Conservation (phyloP, 352 stramenopile species). For the Phytophthora idaei region DNA sequence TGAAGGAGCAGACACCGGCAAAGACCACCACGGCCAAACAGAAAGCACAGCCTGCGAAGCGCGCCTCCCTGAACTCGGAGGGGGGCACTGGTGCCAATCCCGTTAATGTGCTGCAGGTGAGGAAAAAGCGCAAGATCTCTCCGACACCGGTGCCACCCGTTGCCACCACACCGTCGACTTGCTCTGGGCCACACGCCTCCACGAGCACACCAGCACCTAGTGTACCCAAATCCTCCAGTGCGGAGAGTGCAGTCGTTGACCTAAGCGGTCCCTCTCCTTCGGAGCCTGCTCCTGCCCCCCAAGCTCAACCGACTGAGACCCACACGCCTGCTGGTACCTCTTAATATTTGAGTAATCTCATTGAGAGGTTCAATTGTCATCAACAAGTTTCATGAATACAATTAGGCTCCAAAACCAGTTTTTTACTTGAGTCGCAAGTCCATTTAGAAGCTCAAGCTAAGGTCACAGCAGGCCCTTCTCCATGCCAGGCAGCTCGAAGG, state of each 20-base stretch:
- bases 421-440: background rate
- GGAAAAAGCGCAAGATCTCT: slow-evolving; percentile 84
- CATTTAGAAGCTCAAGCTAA: background rate
- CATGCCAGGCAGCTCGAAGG: slow-evolving; percentile 79
- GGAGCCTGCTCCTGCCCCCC: background rate
- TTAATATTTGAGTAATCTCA: slow-evolving; percentile 33
- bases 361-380: slow-evolving; percentile 16
- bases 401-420: slow-evolving; percentile 15
- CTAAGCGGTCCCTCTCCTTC: slow-evolving; percentile 14
- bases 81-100: slow-evolving; percentile 16
- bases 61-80: slow-evolving; percentile 29
- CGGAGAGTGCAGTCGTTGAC: slow-evolving; percentile 12
- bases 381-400: slow-evolving; percentile 29
- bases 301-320: slow-evolving; percentile 7
- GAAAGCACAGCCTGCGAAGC: slow-evolving; percentile 30
- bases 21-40: slow-evolving; percentile 35
- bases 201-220: background rate
- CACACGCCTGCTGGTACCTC: slow-evolving; percentile 25
- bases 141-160: slow-evolving; percentile 41
- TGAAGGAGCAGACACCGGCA: slow-evolving; percentile 28
- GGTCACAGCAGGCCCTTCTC: slow-evolving; percentile 58
- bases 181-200: background rate
- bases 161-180: slow-evolving; percentile 7
- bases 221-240: slow-evolving; percentile 5
- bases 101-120: slow-evolving; percentile 78